Base-by-base conservation (phyloP, 305 asterid species). In the Lippia alba region DNA sequence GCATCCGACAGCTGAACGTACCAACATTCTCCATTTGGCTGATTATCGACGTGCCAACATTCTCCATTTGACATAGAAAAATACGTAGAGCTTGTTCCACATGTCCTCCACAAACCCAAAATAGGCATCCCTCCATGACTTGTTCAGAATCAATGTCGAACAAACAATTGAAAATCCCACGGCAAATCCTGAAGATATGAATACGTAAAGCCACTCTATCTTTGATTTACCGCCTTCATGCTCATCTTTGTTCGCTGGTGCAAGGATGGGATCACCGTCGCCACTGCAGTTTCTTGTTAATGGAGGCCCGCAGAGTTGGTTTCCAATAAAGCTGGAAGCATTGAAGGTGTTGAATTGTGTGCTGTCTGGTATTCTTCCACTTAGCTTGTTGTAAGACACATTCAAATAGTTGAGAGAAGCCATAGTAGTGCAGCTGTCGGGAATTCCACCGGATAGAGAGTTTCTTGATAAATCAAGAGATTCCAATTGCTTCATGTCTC, bases 401-500 rank as follows among this genome's bases (percentile, higher is more conserved):
- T 61, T 53, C 44, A 61, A 33, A 15, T 19, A 39, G 61, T 12
- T 20, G 64, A 71, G 17, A 62, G 50, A 67, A 14, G 59, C 17
- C 65, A 79, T 48, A 51, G 19, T 45, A 4, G 67, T 12, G 44
- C 71, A 8, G 60, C 67, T 72, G 44, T 12, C 46, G 0, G 80
- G 78, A 56, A 79, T 72, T 51, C 54, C 67, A 20, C 83, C 80
- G 1, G 66, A 71, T 6, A 79, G 50, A 24, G 70, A 71, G 70
- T 79, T 79, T 12, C 56, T 67, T 11, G 83, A 79, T 66, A 51
- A 72, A 63, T 20, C 66, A 67, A 71, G 64, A 18, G 82, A 74
- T 56, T 81, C 82, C 41, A 77, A 32, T 46, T 69, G 44, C 68
- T 71, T 67, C 85, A 81, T 63, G 6, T 67, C 70, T 34, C 76